Evolutionary conservation across 441 rosid genomes (phyloP), one percentile per base, ranked within the genome.

Genomic region (Syzygium syzygioides): DNA sequence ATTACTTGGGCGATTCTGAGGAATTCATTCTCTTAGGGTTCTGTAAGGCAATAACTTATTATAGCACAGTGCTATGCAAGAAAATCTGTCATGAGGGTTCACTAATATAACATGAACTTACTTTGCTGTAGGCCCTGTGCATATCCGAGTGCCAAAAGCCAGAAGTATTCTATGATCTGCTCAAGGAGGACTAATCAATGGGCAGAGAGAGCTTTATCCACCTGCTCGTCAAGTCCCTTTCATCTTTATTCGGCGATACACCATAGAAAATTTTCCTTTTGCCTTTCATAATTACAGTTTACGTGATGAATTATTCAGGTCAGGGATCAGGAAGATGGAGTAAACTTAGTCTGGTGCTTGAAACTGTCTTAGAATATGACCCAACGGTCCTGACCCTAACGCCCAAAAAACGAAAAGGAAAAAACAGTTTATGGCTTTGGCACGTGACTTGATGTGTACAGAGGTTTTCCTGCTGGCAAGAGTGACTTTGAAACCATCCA

Each of bases 141-240:
- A 87, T 85, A 34, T 84, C 92, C 86, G 92, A 90, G 86, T 93
- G 87, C 88, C 91, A 25, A 91, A 95, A 88, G 91, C 96, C 97
- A 20, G 87, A 92, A 68, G 90, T 94, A 34, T 93, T 90, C 93
- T 95, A 93, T 88, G 93, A 94, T 91, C 89, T 95, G 91, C 91
- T 95, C 50, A 86, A 86, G 52, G 18, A 89, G n/a, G 52, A 60
- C 48, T 34, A 85, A 88, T 1, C 13, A 12, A 41, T 11, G 17
- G 52, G 83, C 18, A 23, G n/a, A 76, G 83, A 20, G 28, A 23
- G 7, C 48, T 41, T 26, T 23, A 76, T 41, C 52, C 0, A 18
- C 52, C 83, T 7, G 83, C 52, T 41, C 1, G n/a, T 23, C 14
- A 71, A 71, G 50, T 12, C 83, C 17, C 83, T 45, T 23, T 17